A percentile compares a stretch with the other conserved stretches of the same genome.
phyloP scores from a whole-genome alignment of 176 grass and related monocot species.

The Stipa capillata region DNA sequence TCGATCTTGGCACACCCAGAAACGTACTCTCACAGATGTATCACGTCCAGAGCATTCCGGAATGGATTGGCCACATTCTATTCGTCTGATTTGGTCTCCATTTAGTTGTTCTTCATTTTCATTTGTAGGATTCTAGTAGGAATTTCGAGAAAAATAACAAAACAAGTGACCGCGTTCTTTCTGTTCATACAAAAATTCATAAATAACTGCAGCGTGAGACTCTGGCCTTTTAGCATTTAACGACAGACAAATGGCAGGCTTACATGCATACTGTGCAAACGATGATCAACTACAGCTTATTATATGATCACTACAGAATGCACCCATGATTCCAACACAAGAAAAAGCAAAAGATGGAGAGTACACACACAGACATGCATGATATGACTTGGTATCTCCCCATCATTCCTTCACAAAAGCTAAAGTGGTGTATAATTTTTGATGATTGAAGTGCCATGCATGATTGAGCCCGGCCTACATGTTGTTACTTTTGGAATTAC shows the following conservation, averaged over 20 bases:
- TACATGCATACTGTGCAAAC: neutral
- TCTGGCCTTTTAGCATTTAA: no score
- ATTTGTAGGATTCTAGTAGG: no score
- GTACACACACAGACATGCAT: neutral
- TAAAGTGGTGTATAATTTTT: neutral
- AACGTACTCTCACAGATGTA: no score
- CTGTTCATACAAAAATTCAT: neutral
- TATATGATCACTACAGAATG: neutral
- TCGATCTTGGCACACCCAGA: no score
- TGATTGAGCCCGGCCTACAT: neutral
- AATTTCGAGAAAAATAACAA: no score
- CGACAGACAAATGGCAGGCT: neutral
- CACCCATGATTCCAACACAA: neutral
- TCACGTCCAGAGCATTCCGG: no score
- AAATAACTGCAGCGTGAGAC: no score
- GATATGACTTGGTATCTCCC: neutral
- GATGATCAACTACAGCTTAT: neutral
- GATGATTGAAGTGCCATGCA: conserved; percentile 22
- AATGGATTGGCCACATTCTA: no score
- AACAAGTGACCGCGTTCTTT: no score
- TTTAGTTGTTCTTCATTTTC: no score
- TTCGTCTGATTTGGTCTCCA: no score
- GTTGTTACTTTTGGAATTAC: neutral
- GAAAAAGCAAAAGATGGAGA: neutral
- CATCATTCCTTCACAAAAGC: conserved; percentile 15